These are phyloP conservation scores for Tilletia setariae DNA, from an alignment of 1,284 basidiomycete species.

Conservation along the genomic window DNA sequence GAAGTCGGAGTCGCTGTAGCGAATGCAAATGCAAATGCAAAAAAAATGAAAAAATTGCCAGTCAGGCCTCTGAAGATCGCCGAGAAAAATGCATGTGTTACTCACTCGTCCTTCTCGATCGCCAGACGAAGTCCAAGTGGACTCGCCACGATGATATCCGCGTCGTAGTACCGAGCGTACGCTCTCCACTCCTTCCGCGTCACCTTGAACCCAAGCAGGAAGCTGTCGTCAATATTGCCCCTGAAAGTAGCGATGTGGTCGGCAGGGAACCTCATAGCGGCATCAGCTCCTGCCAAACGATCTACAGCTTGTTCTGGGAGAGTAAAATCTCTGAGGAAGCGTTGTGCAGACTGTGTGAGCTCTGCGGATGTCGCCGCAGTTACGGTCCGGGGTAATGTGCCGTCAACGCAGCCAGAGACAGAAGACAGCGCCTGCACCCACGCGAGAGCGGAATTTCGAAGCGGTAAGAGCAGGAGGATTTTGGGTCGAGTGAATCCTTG, in stretches of 20 bases:
- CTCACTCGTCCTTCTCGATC: constrained; percentile 76
- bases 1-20: constrained; percentile 74
- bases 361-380: background rate
- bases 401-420: constrained; percentile 31
- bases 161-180: constrained; percentile 83
- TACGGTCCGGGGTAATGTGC: background rate
- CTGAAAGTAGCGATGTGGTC: constrained; percentile 92
- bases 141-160: constrained; percentile 87
- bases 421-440: constrained; percentile 60
- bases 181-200: constrained; percentile 83
- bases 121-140: constrained; percentile 85
- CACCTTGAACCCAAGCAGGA: constrained; percentile 85
- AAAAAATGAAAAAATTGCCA: constrained; percentile 22
- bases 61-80: background rate
- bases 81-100: background rate
- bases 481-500: constrained; percentile 98
- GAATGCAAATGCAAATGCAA: background rate
- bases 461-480: constrained; percentile 82
- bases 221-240: constrained; percentile 97
- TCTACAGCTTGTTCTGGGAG: constrained; percentile 76
- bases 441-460: constrained; percentile 79
- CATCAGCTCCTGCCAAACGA: constrained; percentile 65
- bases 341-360: constrained; percentile 41
- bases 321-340: constrained; percentile 78
- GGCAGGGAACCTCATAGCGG: constrained; percentile 68